Evolutionary conservation across 441 rosid genomes (phyloP), one percentile per base, ranked within the genome.

Genomic region (Cnidoscolus chayamansa): DNA sequence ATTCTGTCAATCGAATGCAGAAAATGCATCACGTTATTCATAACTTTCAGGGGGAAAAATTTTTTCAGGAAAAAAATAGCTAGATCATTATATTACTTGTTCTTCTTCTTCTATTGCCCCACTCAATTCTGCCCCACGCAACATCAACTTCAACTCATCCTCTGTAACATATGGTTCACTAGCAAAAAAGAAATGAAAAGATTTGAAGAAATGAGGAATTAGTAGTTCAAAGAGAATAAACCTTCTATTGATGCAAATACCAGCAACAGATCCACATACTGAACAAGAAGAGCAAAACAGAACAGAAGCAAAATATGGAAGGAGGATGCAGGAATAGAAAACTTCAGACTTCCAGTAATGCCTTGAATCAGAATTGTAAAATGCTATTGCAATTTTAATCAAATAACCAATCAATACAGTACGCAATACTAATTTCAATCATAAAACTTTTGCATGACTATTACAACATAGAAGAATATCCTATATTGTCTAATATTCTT

Each of bases 51-150:
- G 0, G 2, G 20, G 40, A 43, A 40, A 47, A 53, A 9, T 20
- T 20, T 32, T 40, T 40, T 15, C 59, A 50, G 68, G n/a, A 72
- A 75, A 68, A 20, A 35, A 55, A 73, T 71, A 53, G 10, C 53
- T n/a, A 70, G 65, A 53, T 48, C 43, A 55, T 79, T 76, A 80
- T 11, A 49, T 76, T 81, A 91, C 99, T 95, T 95, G 99, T 76
- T 95, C 99, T 79, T 95, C 99, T 88, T 95, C 99, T 84, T 95
- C 99, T 76, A 95, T 95, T 19, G 98, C 98, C 10, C 99, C 99
- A 74, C 99, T 95, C 74, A 95, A 63, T 81, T 93, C 98, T 77
- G 97, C 99, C 59, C 99, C 99, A 50, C 97, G 87, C 82, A 95
- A 75, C 99, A 95, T 93, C 84, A 93, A 79, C 84, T 95, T 93